These are phyloP conservation scores for Barnettozyma californica DNA, from an alignment of 805 yeast species.

Conservation along the genomic window DNA sequence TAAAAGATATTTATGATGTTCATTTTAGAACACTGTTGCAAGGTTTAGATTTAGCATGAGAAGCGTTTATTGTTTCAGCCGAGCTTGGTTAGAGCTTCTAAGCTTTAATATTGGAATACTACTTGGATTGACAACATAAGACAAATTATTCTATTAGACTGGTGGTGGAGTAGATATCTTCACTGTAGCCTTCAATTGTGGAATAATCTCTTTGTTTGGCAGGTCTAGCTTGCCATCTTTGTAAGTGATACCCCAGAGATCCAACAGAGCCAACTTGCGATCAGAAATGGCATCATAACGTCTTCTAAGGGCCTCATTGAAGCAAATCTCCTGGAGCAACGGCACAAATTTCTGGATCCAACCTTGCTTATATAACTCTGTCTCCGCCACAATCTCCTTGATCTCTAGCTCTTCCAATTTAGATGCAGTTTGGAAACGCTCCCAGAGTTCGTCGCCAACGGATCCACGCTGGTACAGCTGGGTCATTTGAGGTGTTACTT, in stretches of 20 bases:
- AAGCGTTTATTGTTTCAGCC: too few relatives aligned
- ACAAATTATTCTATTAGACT: background rate
- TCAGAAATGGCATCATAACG: constrained; percentile 42
- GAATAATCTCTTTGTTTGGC: constrained; percentile 2
- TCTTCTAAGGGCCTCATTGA: constrained; percentile 86
- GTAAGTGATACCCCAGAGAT: constrained; percentile 28
- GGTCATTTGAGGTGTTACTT: constrained; percentile 63
- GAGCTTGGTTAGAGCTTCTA: too few relatives aligned
- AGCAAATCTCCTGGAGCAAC: constrained; percentile 81
- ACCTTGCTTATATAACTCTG: constrained; percentile 65
- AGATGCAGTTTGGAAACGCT: constrained; percentile 70
- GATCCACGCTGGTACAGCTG: constrained; percentile 80
- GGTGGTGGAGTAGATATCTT: constrained; percentile 4
- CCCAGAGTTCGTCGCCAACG: constrained; percentile 84
- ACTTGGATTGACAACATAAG: too few relatives aligned
- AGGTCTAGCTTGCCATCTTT: constrained; percentile 15
- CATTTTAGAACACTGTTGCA: too few relatives aligned
- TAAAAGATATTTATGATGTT: too few relatives aligned
- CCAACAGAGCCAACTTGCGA: constrained; percentile 31
- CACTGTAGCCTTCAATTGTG: constrained; percentile 2
- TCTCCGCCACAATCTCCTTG: constrained; percentile 68
- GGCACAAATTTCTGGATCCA: constrained; percentile 79
- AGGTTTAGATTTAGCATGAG: too few relatives aligned
- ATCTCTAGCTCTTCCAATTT: constrained; percentile 80
- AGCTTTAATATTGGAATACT: too few relatives aligned